Base-by-base conservation (phyloP, 495 filamentous ascomycete species). In the Penicillium cataractarum region DNA sequence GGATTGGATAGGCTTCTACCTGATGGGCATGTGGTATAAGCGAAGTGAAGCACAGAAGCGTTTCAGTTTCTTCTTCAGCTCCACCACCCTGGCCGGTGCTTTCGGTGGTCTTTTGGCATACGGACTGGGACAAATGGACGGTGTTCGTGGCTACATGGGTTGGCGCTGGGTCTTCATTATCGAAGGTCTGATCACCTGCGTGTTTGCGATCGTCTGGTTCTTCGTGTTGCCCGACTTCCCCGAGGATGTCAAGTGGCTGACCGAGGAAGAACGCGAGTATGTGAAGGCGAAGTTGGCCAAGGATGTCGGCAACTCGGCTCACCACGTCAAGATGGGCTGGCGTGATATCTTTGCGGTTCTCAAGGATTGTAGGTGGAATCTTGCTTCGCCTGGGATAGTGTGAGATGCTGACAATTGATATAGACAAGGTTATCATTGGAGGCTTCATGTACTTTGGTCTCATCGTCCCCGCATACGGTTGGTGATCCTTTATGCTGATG, bases 11-110 rank as follows among this genome's bases (percentile, higher is more conserved):
- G 84, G 89, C n/a, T 92, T 94, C 73, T 95, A 94, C 72, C 78
- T 96, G 2, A 81, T 92, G 66, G 84, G 87, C 37, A 92, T 92
- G 89, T 96, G 93, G 92, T 99, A 99, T 67, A 88, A 88, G 61
- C 87, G 93, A 29, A 79, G 78, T 24, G 94, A 97, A 78, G 91
- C 93, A 3, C 93, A 97, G 76, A 90, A 90, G 70, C 86, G 94
- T 22, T 97, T 91, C 74, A 89, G 85, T 42, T 90, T 97, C 79
- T 97, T 97, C 80, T 98, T 96, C 82, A 82, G 82, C 63, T 89
- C 86, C 4, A 94, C 93, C 1, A 89, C 89, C 3, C 74, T 97
- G 27, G 92, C 92, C 7, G 92, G 92, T 24, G 92, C 92, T 6
- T 97, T 97, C 64, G 92, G 92, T 40, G 92, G 92, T 12, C 78